phyloP scores from a whole-genome alignment of 352 stramenopile genomes.

The Pythium aquatile region DNA sequence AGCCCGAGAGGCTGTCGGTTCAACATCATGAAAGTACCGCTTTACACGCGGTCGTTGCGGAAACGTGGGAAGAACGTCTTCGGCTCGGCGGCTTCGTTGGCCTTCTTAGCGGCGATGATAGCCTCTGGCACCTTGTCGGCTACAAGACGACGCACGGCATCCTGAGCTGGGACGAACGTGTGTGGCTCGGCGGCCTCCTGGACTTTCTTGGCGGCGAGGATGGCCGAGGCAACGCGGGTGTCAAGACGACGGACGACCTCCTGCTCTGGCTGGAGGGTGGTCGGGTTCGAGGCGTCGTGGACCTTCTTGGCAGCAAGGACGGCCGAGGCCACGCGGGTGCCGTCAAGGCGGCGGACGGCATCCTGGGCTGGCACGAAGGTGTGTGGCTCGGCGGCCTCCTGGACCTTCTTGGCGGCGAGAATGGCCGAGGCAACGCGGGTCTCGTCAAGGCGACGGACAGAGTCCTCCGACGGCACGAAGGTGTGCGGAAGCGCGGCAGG shows the following conservation, averaged over 20 bases:
- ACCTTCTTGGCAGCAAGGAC: slow-evolving; percentile 9
- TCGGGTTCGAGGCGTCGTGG: neutral
- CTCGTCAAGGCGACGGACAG: neutral
- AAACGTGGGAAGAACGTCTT: slow-evolving; percentile 9
- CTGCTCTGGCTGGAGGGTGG: too few species aligned
- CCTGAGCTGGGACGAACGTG: neutral
- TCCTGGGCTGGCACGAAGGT: neutral
- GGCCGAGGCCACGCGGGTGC: neutral
- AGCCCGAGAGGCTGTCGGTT: neutral
- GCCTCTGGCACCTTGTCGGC: neutral
- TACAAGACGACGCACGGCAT: slow-evolving; percentile 2
- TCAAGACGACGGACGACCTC: too few species aligned
- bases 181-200: neutral
- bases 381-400: neutral
- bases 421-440: neutral
- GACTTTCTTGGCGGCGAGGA: slow-evolving; percentile 5
- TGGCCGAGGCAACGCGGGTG: neutral
- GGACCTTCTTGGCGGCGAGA: too few species aligned
- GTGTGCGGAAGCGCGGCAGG: neutral
- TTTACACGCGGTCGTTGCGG: neutral
- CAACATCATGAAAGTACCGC: neutral
- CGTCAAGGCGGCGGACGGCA: slow-evolving; percentile 1
- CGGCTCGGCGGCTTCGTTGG: neutral
- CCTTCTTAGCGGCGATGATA: slow-evolving; percentile 7
- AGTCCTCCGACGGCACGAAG: neutral